Percentiles rank a stretch among this genome's conserved stretches.
These are phyloP conservation scores for Fusarium sp. DNA, from an alignment of 2,329 filamentous ascomycete genomes.

Conservation along the genomic window DNA sequence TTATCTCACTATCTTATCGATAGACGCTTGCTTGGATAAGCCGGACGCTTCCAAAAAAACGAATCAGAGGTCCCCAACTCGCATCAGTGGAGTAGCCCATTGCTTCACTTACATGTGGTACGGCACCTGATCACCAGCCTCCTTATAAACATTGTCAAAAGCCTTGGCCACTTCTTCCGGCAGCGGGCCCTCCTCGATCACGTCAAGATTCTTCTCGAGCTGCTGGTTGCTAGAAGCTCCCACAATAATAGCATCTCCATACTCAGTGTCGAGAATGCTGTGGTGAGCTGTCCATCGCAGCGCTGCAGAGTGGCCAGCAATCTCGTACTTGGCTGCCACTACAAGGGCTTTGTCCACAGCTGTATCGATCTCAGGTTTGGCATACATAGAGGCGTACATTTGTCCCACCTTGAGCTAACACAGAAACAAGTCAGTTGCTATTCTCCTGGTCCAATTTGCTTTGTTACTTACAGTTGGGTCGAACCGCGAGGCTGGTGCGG, in stretches of 20 bases:
- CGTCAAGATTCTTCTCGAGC: slow-evolving; percentile 52
- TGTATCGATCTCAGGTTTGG: slow-evolving; percentile 46
- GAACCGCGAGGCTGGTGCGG: slow-evolving; percentile 36
- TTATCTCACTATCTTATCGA: no score
- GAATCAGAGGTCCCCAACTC: no score
- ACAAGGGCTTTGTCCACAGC: slow-evolving; percentile 47
- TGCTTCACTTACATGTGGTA: slow-evolving; percentile 32
- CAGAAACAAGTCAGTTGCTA: neutral
- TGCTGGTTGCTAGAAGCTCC: slow-evolving; percentile 53
- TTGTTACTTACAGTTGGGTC: slow-evolving; percentile 40
- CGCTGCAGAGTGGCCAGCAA: slow-evolving; percentile 56
- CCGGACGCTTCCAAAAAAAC: no score
- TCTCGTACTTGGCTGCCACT: slow-evolving; percentile 51
- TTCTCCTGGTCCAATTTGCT: neutral
- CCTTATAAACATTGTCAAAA: slow-evolving; percentile 38
- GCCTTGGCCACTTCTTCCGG: slow-evolving; percentile 52
- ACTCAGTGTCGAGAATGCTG: slow-evolving; percentile 47
- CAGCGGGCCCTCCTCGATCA: slow-evolving; percentile 56
- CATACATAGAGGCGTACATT: slow-evolving; percentile 47
- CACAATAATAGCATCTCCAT: slow-evolving; percentile 55
- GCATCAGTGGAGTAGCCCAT: no score
- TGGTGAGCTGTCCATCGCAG: slow-evolving; percentile 58
- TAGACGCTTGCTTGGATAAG: no score
- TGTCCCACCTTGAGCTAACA: slow-evolving; percentile 33
- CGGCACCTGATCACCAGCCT: slow-evolving; percentile 30